phyloP scores from a whole-genome alignment of 805 yeast species.

The Candida ovalis region DNA sequence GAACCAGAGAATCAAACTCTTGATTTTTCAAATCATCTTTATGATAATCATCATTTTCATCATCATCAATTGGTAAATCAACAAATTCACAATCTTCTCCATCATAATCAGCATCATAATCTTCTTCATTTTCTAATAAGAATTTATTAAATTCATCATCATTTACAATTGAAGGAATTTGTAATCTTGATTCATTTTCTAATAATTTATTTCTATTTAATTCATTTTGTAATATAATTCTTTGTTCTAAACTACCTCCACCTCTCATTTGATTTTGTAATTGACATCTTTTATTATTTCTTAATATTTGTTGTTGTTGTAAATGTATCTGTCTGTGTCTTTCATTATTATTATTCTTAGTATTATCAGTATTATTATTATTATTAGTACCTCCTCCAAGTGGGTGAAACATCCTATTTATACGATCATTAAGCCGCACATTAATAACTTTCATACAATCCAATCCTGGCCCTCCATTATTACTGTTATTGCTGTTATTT shows the following conservation, averaged over 20 bases:
- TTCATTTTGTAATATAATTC: slow-evolving; percentile 24
- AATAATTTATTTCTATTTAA: slow-evolving; percentile 7
- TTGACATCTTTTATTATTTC: slow-evolving; percentile 14
- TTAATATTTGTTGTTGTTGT: slow-evolving; percentile 2
- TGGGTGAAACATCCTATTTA: slow-evolving; percentile 22
- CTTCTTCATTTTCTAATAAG: slow-evolving; percentile 18
- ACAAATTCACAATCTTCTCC: slow-evolving; percentile 9
- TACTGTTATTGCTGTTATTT: no score
- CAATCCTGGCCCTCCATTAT: not conserved
- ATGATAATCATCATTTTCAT: not conserved
- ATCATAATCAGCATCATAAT: slow-evolving; percentile 27
- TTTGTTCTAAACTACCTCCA: slow-evolving; percentile 29
- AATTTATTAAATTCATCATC: slow-evolving; percentile 16
- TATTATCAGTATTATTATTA: no score
- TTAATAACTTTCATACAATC: not conserved
- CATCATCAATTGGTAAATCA: not conserved
- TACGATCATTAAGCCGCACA: slow-evolving; percentile 6
- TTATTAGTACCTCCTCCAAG: not conserved
- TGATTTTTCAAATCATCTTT: not conserved
- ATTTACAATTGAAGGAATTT: slow-evolving; percentile 1
- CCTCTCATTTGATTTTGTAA: slow-evolving; percentile 5
- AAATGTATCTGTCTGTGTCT: not conserved
- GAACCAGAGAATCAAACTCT: slow-evolving; percentile 6
- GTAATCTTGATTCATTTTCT: slow-evolving; percentile 19
- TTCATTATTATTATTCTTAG: no score